Percentiles rank a stretch among this genome's conserved stretches.
phyloP scores from a whole-genome alignment of 2,329 filamentous ascomycete species.

The Fusarium mexicanum region DNA sequence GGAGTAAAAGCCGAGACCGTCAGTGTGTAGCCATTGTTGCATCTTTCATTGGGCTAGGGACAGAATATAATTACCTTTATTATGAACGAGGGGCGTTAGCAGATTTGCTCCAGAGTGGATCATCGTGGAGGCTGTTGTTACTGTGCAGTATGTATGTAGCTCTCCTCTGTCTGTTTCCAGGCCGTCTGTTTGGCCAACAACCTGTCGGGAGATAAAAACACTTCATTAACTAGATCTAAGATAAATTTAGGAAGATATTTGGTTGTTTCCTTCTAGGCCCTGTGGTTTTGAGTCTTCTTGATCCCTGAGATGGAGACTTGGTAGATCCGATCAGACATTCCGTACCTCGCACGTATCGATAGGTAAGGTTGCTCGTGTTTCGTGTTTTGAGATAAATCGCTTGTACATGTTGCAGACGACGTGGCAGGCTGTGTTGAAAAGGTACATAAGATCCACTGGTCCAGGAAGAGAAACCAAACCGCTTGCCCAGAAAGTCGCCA shows the following conservation, averaged over 20 bases:
- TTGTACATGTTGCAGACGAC: conserved; percentile 21
- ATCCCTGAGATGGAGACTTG: not conserved
- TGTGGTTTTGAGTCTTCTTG: not conserved
- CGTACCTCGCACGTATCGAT: conserved; percentile 2
- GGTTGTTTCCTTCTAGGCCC: not conserved
- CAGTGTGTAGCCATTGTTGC: conserved; percentile 5
- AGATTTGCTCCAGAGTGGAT: not conserved
- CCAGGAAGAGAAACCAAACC: conserved; percentile 8
- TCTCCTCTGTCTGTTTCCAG: not conserved
- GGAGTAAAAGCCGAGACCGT: conserved; percentile 13
- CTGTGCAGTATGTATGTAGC: too few relatives aligned
- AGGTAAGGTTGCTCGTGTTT: conserved; percentile 8
- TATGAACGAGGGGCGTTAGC: not conserved
- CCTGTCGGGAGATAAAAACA: not conserved
- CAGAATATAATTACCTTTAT: not conserved
- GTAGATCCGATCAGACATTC: not conserved
- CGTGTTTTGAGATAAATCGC: conserved; percentile 25
- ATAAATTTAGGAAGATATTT: not conserved
- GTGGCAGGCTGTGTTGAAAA: conserved; percentile 26
- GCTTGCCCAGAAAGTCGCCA: conserved; percentile 7
- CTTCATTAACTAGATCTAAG: not conserved
- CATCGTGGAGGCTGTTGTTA: not conserved
- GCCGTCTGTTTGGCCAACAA: not conserved
- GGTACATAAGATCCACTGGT: conserved; percentile 20
- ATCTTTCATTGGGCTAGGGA: conserved; percentile 3